These are phyloP conservation scores for Diplodia corticola DNA, from an alignment of 2,329 filamentous ascomycete genomes.

Conservation along the genomic window DNA sequence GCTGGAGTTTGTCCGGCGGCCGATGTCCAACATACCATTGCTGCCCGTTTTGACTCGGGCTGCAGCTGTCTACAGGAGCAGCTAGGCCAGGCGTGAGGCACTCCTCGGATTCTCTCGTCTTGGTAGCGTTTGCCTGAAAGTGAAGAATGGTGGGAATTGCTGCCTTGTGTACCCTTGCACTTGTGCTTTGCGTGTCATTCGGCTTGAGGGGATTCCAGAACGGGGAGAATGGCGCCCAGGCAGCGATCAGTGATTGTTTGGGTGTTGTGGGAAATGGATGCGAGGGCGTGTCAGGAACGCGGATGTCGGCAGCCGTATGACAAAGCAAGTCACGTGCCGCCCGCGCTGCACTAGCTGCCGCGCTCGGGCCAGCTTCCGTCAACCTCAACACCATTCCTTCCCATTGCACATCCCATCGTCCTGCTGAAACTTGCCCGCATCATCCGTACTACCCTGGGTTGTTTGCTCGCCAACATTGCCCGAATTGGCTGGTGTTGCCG, in stretches of 20 bases:
- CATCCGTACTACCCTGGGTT: slow-evolving; percentile 1
- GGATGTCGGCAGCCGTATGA: neutral
- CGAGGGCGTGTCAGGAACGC: slow-evolving; percentile 1
- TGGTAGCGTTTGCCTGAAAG: neutral
- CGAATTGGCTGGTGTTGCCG: neutral
- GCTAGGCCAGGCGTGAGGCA: neutral
- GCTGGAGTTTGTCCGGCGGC: neutral
- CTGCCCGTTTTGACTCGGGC: neutral
- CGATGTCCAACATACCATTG: neutral
- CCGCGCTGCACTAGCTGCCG: neutral
- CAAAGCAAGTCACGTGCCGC: slow-evolving; percentile 2
- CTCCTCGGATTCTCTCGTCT: neutral
- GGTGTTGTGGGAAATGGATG: neutral
- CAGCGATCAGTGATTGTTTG: neutral
- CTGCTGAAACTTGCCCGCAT: neutral
- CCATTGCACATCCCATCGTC: neutral
- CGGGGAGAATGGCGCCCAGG: neutral
- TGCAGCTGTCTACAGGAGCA: neutral
- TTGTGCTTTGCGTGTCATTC: neutral
- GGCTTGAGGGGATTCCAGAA: neutral
- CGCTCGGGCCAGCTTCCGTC: neutral
- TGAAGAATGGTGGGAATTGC: neutral
- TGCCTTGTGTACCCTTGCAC: neutral
- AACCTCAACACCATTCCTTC: slow-evolving; percentile 11
- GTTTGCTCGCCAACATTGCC: neutral